A percentile compares a stretch with the other conserved stretches of the same genome.
phyloP scores from a whole-genome alignment of 2,329 filamentous ascomycete genomes.

The Davidsoniella neocaledoniae region DNA sequence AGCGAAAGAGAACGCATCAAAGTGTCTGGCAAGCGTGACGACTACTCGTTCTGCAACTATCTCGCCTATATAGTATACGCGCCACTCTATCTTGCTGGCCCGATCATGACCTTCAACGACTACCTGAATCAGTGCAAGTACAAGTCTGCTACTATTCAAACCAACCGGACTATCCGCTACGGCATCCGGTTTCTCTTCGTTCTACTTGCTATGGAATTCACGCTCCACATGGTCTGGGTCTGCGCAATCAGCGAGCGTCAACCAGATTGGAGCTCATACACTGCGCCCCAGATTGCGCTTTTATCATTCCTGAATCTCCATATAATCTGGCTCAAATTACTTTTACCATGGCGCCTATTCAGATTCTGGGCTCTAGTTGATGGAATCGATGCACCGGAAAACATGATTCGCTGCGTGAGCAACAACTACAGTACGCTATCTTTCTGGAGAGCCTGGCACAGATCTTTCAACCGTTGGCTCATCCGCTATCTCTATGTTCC shows the following conservation, averaged over 20 bases:
- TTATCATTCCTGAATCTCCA: constrained; percentile 92
- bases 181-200: constrained; percentile 65
- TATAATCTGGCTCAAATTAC: constrained; percentile 92
- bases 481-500: constrained; percentile 89
- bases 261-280: constrained; percentile 69
- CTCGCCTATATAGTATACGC: constrained; percentile 81
- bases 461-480: constrained; percentile 87
- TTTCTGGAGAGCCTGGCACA: constrained; percentile 96
- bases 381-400: constrained; percentile 87
- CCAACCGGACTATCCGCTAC: constrained; percentile 59
- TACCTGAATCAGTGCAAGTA: constrained; percentile 78
- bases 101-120: constrained; percentile 95
- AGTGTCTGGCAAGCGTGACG: constrained; percentile 50
- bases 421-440: constrained; percentile 82
- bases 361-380: constrained; percentile 88
- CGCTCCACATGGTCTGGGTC: constrained; percentile 84
- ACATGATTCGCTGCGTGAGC: constrained; percentile 93
- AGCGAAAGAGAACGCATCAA: constrained; percentile 77
- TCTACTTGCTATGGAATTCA: constrained; percentile 75
- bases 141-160: constrained; percentile 52
- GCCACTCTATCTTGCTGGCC: constrained; percentile 80
- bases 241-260: constrained; percentile 74
- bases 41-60: constrained; percentile 75
- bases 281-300: constrained; percentile 72
- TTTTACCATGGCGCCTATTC: constrained; percentile 96